Base-by-base conservation (phyloP, 805 yeast species). In the Phaffomyces opuntiae region DNA sequence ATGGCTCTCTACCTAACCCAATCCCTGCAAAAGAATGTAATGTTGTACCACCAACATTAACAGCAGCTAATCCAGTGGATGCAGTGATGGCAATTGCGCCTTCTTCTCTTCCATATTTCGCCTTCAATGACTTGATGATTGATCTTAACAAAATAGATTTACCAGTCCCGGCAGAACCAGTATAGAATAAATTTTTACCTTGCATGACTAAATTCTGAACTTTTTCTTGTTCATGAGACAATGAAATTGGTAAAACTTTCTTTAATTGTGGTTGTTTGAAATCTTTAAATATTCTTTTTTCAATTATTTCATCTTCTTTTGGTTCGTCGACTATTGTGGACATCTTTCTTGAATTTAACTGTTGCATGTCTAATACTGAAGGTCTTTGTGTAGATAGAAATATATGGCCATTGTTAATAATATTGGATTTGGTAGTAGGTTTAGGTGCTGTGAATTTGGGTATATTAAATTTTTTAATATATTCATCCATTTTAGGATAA, bases 101-200 rank as follows among this genome's bases (percentile, higher is more conserved):
- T 0, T 53, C 53, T 0, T 73, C 74, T 2, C 51, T 51, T 0
- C 74, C 71, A 59, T 78, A 72, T 48, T 70, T 72, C 1, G 52
- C 49, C 50, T 66, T 70, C 45, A 86, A 60, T 0, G 71, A 63
- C 54, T 76, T 75, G 45, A 86, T 84, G 34, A 86, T 69, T 11
- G 78, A 71, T 49, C 75, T 74, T 42, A 93, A 67, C n/a, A 93
- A 68, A 5, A 93, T 83, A 1, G 99, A 91, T 61, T 93, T 93
- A 60, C 99, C 99, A 0, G 99, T 93, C 57, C 99, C 99, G 0
- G 99, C 99, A 32, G 97, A 88, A 42, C 99, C 99, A 0, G 99
- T 93, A 61, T 87, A 93, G 60, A 93, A 93, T 3, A 93, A 66
- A 48, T 83, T 87, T 16, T 70, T 66, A 0, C 95, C 89, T 21